A percentile compares a stretch with the other conserved stretches of the same genome.
Conservation (phyloP, 1,284 basidiomycete genomes). For the Pisolithus thermaeus region DNA sequence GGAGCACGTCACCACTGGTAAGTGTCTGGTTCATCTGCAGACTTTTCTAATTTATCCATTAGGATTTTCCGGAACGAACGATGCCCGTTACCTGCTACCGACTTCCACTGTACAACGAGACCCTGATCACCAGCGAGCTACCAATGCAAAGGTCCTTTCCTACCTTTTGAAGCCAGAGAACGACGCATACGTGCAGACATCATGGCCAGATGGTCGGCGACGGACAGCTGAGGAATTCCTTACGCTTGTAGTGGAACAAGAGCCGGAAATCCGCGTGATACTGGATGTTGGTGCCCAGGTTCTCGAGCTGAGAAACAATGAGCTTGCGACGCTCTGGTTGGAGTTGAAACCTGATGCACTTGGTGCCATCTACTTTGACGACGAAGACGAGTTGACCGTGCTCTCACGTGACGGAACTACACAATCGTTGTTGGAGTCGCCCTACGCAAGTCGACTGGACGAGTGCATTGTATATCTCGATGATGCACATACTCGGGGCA, state of each 20-base stretch:
- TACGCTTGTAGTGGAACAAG: constrained; percentile 26
- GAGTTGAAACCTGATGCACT: constrained; percentile 21
- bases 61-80: constrained; percentile 60
- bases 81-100: constrained; percentile 44
- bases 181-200: constrained; percentile 30
- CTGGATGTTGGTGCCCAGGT: constrained; percentile 56
- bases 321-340: constrained; percentile 40
- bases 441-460: constrained; percentile 37
- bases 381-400: constrained; percentile 39
- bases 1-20: constrained; percentile 20
- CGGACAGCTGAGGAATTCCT: constrained; percentile 32
- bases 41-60: constrained; percentile 9
- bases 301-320: constrained; percentile 41
- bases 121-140: constrained; percentile 36
- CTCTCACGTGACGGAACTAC: constrained; percentile 34
- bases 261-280: constrained; percentile 38
- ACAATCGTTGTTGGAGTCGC: constrained; percentile 39
- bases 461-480: constrained; percentile 50
- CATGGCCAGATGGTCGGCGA: constrained; percentile 15
- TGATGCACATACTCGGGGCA: constrained; percentile 54
- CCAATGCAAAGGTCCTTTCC: constrained; percentile 44
- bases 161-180: constrained; percentile 43
- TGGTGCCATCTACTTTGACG: constrained; percentile 46
- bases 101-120: constrained; percentile 41
- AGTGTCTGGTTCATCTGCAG: background rate